phyloP scores from a whole-genome alignment of 1,284 basidiomycete species.

The Cronartium ribicola region DNA sequence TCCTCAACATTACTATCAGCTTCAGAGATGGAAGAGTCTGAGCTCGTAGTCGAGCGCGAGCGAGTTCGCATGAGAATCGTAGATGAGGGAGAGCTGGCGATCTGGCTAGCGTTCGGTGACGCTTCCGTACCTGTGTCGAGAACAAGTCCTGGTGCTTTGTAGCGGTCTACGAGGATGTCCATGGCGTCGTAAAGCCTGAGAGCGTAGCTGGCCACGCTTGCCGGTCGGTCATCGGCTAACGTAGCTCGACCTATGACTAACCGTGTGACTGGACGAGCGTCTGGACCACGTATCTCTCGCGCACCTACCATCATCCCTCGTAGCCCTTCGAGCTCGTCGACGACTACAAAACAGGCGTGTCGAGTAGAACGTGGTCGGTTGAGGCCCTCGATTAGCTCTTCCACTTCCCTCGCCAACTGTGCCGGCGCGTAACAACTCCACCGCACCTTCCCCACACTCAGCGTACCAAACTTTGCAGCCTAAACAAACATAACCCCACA shows the following conservation, averaged over 20 bases:
- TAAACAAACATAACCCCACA: neutral
- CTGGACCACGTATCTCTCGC: conserved; percentile 11
- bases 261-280: conserved; percentile 24
- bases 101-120: neutral
- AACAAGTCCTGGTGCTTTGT: conserved; percentile 19
- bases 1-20: neutral
- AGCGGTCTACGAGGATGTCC: conserved; percentile 31
- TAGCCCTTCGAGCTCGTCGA: conserved; percentile 13
- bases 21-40: neutral
- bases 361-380: neutral
- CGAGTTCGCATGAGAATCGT: conserved; percentile 1
- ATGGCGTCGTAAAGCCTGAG: conserved; percentile 36
- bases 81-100: neutral
- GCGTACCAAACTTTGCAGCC: conserved; percentile 28
- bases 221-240: conserved; percentile 15
- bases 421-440: conserved; percentile 11
- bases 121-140: neutral
- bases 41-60: neutral
- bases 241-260: conserved; percentile 5
- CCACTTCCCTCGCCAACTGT: conserved; percentile 10
- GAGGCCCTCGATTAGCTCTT: conserved; percentile 13
- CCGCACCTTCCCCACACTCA: conserved; percentile 30
- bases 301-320: conserved; percentile 16
- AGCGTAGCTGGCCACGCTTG: neutral
- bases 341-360: conserved; percentile 36